Evolutionary conservation across 1,284 basidiomycete species (phyloP).

Genomic region (Salmacisia buchloeana): DNA sequence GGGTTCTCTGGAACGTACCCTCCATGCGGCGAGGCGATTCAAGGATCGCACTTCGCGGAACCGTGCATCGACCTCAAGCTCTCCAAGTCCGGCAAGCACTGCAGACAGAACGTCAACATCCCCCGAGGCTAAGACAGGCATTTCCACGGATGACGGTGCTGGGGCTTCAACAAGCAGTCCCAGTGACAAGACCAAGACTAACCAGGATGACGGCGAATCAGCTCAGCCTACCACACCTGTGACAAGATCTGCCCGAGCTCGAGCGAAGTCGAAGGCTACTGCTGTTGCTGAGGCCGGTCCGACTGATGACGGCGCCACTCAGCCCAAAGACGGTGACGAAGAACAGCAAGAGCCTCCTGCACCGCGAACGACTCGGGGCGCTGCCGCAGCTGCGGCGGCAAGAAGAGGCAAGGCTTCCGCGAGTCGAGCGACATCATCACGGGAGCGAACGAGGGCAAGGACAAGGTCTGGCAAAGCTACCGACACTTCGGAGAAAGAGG

Average conservation of each 20-base stretch:
- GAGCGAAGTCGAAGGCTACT: background rate
- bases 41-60: too few species aligned
- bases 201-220: too few species aligned
- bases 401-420: background rate
- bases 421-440: too few species aligned
- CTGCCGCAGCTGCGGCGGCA: background rate
- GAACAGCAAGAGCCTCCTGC: background rate
- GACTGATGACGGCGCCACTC: conserved; percentile 23
- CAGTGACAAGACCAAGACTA: too few species aligned
- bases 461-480: conserved; percentile 57
- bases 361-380: background rate
- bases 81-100: too few species aligned
- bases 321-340: conserved; percentile 22
- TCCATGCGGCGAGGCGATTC: background rate
- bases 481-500: conserved; percentile 54
- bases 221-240: background rate
- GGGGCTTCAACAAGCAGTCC: too few species aligned
- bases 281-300: background rate
- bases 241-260: background rate
- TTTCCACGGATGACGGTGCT: too few species aligned
- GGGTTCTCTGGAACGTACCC: conserved; percentile 50
- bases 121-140: too few species aligned
- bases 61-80: too few species aligned
- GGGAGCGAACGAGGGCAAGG: too few species aligned
- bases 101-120: too few species aligned